A percentile compares a stretch with the other conserved stretches of the same genome.
phyloP scores from a whole-genome alignment of 139 green algal species.

The Diplosphaera chodatii region DNA sequence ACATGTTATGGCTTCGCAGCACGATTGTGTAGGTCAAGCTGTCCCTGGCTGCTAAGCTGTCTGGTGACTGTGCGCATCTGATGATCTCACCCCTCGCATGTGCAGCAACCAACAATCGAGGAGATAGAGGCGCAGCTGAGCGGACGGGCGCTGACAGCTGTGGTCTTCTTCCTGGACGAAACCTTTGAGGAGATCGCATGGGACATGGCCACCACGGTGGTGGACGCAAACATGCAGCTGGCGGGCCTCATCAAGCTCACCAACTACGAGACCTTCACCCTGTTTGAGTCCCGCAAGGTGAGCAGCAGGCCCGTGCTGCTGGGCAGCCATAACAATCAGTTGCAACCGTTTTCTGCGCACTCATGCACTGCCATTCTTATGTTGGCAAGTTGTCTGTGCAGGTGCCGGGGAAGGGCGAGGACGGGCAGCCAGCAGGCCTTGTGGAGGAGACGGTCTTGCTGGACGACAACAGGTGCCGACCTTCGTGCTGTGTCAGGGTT shows the following conservation, averaged over 20 bases:
- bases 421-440: conserved; percentile 8
- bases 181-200: conserved; percentile 93
- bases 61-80: too few relatives aligned
- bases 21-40: too few relatives aligned
- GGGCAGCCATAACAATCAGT: too few relatives aligned
- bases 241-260: conserved; percentile 84
- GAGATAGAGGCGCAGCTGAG: conserved; percentile 84
- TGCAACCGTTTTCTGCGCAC: too few relatives aligned
- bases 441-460: conserved; percentile 81
- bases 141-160: conserved; percentile 55
- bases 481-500: too few relatives aligned
- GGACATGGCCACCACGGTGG: conserved; percentile 80
- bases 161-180: conserved; percentile 95
- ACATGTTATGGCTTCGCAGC: too few relatives aligned
- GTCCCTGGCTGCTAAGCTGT: too few relatives aligned
- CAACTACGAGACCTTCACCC: conserved; percentile 91
- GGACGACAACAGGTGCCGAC: conserved; percentile 77
- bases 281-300: conserved; percentile 76
- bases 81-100: too few relatives aligned
- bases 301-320: too few relatives aligned
- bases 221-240: conserved; percentile 83
- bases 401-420: conserved; percentile 29
- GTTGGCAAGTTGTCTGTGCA: background rate
- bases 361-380: too few relatives aligned
- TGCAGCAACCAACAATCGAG: conserved; percentile 68